Percentiles rank a stretch among this genome's conserved stretches.
phyloP scores from a whole-genome alignment of 306 rosid genomes.

The Prunus dulcis region DNA sequence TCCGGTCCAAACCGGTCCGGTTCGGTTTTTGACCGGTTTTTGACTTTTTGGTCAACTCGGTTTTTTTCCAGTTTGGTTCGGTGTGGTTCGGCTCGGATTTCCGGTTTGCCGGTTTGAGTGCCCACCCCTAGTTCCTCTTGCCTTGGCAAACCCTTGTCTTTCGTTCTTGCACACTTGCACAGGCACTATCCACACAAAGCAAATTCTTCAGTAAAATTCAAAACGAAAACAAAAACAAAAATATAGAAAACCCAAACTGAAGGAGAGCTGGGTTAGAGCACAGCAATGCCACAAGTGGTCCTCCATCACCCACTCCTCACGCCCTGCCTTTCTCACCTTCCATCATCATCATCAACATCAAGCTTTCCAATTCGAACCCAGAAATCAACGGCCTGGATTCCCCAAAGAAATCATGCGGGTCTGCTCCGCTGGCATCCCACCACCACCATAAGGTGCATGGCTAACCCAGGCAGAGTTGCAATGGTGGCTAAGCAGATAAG shows the following conservation, averaged over 20 bases:
- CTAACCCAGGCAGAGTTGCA: conserved; percentile 79
- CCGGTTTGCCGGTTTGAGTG: too few species aligned
- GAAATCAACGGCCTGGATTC: conserved; percentile 26
- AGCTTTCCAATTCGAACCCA: conserved; percentile 23
- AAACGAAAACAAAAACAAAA: not conserved
- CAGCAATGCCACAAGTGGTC: conserved; percentile 46
- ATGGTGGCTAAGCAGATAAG: conserved; percentile 92
- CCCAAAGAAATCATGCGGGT: conserved; percentile 18
- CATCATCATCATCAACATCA: conserved; percentile 16
- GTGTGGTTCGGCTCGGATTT: too few species aligned
- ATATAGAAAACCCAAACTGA: not conserved
- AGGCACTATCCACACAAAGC: too few species aligned
- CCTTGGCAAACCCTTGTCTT: too few species aligned
- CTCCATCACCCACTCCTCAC: conserved; percentile 31
- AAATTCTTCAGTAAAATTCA: not conserved
- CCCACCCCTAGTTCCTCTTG: too few species aligned
- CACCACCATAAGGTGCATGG: conserved; percentile 63
- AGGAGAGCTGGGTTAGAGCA: not conserved
- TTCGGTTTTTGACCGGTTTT: too few species aligned
- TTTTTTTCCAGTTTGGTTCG: too few species aligned
- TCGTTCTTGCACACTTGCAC: too few species aligned
- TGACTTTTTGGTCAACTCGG: too few species aligned
- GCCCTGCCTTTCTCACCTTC: conserved; percentile 7
- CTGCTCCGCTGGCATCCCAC: conserved; percentile 10
- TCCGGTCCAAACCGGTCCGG: too few species aligned